A percentile compares a stretch with the other conserved stretches of the same genome.
phyloP scores from a whole-genome alignment of 768 basidiomycete species.

The Clitopilus passeckerianus region DNA sequence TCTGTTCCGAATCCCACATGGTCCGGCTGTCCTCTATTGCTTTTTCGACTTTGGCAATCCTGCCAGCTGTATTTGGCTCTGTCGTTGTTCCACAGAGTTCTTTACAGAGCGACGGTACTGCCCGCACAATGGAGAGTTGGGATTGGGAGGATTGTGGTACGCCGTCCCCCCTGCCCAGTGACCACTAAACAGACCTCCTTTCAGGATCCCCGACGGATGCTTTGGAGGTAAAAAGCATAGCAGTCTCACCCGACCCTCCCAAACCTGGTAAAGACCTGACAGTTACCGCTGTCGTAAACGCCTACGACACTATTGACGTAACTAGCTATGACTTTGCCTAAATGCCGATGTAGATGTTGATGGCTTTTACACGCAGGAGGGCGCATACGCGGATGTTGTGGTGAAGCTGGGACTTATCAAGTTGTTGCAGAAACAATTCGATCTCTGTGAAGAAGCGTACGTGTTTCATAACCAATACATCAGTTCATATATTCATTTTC shows the following conservation, averaged over 20 bases:
- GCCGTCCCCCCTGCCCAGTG: constrained; percentile 5
- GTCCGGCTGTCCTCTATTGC: neutral
- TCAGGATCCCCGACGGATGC: constrained; percentile 21
- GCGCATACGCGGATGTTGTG: constrained; percentile 82
- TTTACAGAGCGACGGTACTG: constrained; percentile 16
- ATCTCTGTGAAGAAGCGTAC: constrained; percentile 92
- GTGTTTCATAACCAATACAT: constrained; percentile 24
- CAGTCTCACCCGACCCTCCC: constrained; percentile 83
- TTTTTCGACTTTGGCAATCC: neutral
- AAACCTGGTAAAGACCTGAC: constrained; percentile 82
- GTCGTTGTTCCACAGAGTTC: constrained; percentile 12
- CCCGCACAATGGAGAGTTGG: constrained; percentile 48
- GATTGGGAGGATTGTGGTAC: constrained; percentile 69
- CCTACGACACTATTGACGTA: constrained; percentile 62
- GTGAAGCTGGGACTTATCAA: constrained; percentile 94
- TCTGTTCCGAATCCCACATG: neutral
- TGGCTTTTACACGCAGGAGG: constrained; percentile 54
- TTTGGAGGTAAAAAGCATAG: constrained; percentile 69
- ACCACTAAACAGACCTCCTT: constrained; percentile 30
- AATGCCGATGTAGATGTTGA: too few relatives aligned
- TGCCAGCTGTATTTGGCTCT: constrained; percentile 6
- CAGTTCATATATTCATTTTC: neutral
- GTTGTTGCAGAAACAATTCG: constrained; percentile 80
- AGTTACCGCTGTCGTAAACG: constrained; percentile 69
- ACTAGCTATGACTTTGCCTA: constrained; percentile 3